Percentiles rank a stretch among this genome's conserved stretches.
phyloP scores from a whole-genome alignment of 768 basidiomycete genomes.

The Trametes cingulata region DNA sequence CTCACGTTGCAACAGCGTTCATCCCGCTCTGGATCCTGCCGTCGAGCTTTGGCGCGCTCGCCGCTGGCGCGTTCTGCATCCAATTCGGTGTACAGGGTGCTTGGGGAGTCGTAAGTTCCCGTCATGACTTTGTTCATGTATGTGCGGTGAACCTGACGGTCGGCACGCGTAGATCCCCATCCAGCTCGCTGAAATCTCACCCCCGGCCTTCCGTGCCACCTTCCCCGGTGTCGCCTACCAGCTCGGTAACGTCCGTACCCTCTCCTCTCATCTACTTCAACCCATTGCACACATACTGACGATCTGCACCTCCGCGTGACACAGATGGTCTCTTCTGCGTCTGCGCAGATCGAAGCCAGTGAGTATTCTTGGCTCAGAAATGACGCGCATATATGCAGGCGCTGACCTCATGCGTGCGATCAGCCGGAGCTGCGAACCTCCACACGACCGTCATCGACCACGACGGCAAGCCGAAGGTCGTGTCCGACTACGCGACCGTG shows the following conservation, averaged over 20 bases:
- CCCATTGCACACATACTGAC: not conserved
- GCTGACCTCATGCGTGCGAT: not conserved
- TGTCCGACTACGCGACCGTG: conserved; percentile 50
- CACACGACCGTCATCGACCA: conserved; percentile 34
- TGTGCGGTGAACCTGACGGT: not conserved
- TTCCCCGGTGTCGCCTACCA: conserved; percentile 89
- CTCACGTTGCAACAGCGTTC: conserved; percentile 40
- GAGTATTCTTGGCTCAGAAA: conserved; percentile 4
- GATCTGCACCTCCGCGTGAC: not conserved
- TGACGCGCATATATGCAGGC: not conserved
- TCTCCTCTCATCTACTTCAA: not conserved
- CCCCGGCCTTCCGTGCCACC: conserved; percentile 85
- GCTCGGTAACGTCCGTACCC: conserved; percentile 57
- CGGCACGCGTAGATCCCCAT: conserved; percentile 56
- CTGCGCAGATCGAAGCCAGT: conserved; percentile 37
- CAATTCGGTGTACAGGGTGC: conserved; percentile 91
- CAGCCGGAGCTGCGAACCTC: conserved; percentile 45
- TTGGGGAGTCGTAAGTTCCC: conserved; percentile 77
- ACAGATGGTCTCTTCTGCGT: conserved; percentile 34
- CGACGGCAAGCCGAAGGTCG: conserved; percentile 30
- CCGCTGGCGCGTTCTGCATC: conserved; percentile 84
- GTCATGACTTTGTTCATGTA: not conserved
- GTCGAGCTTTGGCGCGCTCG: conserved; percentile 58
- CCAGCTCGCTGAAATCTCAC: conserved; percentile 80
- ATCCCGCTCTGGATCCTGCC: conserved; percentile 89